Evolutionary conservation across 345 rosid species (phyloP).

Genomic region (Salix koriyanagi): DNA sequence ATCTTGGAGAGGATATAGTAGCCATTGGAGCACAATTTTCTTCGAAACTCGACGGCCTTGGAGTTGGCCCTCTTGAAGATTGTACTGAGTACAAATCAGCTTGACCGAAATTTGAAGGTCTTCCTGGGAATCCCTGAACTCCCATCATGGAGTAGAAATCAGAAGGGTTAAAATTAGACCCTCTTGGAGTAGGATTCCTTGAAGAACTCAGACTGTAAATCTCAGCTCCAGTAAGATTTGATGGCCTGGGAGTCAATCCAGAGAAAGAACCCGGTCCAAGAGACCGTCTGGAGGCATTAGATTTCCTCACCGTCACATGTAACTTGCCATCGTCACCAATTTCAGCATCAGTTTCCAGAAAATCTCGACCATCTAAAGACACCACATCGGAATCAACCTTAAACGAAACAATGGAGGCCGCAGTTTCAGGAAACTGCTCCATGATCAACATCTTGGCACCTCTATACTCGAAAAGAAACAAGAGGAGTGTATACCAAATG

Average conservation of each 20-base stretch:
- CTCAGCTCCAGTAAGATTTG: constrained; percentile 48
- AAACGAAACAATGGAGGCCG: constrained; percentile 44
- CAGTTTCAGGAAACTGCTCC: constrained; percentile 46
- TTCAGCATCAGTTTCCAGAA: constrained; percentile 42
- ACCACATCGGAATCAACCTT: constrained; percentile 46
- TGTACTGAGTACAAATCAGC: constrained; percentile 78
- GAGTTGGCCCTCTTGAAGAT: constrained; percentile 61
- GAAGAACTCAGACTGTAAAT: constrained; percentile 46
- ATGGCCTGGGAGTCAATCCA: constrained; percentile 43
- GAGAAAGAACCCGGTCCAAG: constrained; percentile 33
- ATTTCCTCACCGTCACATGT: constrained; percentile 39
- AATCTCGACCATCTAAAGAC: constrained; percentile 38
- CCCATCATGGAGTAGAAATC: constrained; percentile 48
- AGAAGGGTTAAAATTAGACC: constrained; percentile 37
- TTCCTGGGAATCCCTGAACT: constrained; percentile 57
- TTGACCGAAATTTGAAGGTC: constrained; percentile 79
- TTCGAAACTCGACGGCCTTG: constrained; percentile 29
- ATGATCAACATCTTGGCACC: constrained; percentile 39
- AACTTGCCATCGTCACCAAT: constrained; percentile 41
- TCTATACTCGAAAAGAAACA: constrained; percentile 44
- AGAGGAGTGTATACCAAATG: constrained; percentile 35
- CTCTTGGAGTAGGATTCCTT: constrained; percentile 42
- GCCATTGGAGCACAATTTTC: constrained; percentile 48
- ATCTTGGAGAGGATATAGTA: constrained; percentile 53
- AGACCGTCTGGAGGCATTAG: constrained; percentile 38